Evolutionary conservation across 2,329 filamentous ascomycete species (phyloP), one percentile per base, ranked within the genome.

Genomic region (Juglanconis oblonga): DNA sequence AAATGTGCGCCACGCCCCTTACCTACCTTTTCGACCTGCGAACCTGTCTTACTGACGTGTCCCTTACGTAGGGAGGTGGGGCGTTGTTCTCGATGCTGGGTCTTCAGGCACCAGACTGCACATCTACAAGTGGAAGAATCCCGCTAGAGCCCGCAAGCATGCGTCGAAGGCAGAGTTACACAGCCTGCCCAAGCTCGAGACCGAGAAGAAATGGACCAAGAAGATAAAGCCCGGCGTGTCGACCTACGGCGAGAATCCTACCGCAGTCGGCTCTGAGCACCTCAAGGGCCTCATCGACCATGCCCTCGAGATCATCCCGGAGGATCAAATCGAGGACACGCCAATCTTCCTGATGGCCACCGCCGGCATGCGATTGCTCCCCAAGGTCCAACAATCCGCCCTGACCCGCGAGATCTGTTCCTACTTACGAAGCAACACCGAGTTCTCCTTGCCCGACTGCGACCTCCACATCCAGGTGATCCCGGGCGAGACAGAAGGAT

Each of bases 91-190:
- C 71, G 95, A 99, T 83, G 95, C 95, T 73, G 95, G 95, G 68
- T 98, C 95, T 75, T 98, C 95, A 74, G 94, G 95, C 73, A 98
- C 94, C 69, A 90, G 95, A 72, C 83, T 97, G 64, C 92, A 99
- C 74, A 86, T 99, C 60, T 99, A 99, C 77, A 86, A 88, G 75
- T 99, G 95, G 95, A 85, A 93, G 70, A 89, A 96, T 70, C 87
- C 87, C 65, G 79, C 85, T 44, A 82, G 82, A 66, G 88, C 90
- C 65, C 79, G 85, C 68, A 81, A 86, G 63, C 77, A 87, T 58
- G 87, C 85, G 40, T 78, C 81, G 49, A 70, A 77, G 24, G 75
- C 85, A 45, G 82, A 90, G 47, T 72, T 93, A 52, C 83, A 85
- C 61, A 85, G 82, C 53, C 78, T 99, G 33, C 95, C 95, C 3